These are phyloP conservation scores for Gossypium lobatum DNA, from an alignment of 441 rosid genomes.

Conservation along the genomic window DNA sequence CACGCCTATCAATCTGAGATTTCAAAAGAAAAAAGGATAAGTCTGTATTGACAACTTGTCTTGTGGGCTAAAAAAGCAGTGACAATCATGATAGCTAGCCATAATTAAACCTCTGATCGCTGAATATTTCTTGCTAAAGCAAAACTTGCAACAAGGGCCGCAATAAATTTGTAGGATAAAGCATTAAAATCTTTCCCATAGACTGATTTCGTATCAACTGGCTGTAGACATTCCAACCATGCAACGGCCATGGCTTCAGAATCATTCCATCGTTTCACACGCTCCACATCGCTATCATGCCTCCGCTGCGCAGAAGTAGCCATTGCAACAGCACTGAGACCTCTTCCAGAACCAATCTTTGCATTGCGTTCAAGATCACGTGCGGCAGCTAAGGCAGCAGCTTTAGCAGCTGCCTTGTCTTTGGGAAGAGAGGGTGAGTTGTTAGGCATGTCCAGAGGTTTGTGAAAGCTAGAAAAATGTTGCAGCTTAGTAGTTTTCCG, in stretches of 20 bases:
- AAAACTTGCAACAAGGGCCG: slow-evolving; percentile 97
- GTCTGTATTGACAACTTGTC: slow-evolving; percentile 11
- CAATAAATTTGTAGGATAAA: slow-evolving; percentile 87
- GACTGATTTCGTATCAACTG: slow-evolving; percentile 88
- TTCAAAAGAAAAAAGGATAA: slow-evolving; percentile 14
- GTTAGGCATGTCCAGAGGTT: slow-evolving; percentile 57
- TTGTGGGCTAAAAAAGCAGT: slow-evolving; percentile 14
- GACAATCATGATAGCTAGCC: slow-evolving; percentile 21
- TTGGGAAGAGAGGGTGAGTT: slow-evolving; percentile 64
- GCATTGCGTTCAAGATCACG: slow-evolving; percentile 98
- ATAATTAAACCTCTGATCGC: slow-evolving; percentile 79
- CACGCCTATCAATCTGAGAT: slow-evolving; percentile 81
- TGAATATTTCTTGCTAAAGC: slow-evolving; percentile 98
- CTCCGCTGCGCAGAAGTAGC: slow-evolving; percentile 99
- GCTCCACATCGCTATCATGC: slow-evolving; percentile 83
- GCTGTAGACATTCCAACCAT: slow-evolving; percentile 99
- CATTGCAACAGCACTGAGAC: slow-evolving; percentile 99
- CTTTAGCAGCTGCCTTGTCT: slow-evolving; percentile 99
- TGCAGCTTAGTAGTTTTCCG: slow-evolving; percentile 70
- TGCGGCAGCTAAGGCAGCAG: slow-evolving; percentile 98
- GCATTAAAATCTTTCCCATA: slow-evolving; percentile 99
- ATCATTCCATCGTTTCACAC: slow-evolving; percentile 86
- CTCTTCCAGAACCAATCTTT: slow-evolving; percentile 99
- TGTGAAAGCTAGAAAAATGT: slow-evolving; percentile 93
- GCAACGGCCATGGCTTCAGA: slow-evolving; percentile 99